Conservation (phyloP, 176 grass and related monocot genomes). For the Miscanthus lutarioriparius region DNA sequence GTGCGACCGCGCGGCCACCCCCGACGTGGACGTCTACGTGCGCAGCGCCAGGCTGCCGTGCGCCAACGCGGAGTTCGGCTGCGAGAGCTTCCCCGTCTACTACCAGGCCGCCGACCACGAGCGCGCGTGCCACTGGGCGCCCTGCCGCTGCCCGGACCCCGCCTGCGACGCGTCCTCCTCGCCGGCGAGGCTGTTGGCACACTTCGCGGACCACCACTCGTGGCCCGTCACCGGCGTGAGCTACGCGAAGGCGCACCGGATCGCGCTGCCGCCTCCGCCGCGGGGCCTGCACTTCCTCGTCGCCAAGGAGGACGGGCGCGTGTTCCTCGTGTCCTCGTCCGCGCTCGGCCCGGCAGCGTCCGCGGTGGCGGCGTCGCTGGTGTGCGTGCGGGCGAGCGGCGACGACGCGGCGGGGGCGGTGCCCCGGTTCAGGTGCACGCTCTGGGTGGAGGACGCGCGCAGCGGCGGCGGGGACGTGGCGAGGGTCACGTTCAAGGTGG, state of each 20-base stretch:
- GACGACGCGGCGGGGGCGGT: neutral
- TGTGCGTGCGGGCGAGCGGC: neutral
- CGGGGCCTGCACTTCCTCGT: neutral
- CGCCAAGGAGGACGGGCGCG: neutral
- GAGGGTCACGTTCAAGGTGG: neutral
- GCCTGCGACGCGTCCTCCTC: neutral
- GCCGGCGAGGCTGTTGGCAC: neutral
- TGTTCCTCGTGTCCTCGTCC: neutral
- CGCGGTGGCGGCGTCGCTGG: neutral
- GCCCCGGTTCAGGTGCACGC: neutral
- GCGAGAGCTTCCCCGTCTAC: neutral
- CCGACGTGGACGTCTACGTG: neutral
- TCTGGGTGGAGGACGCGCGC: no score
- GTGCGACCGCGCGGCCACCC: neutral
- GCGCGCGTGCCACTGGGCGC: conserved; percentile 12
- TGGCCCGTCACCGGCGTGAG: neutral
- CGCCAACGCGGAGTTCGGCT: neutral
- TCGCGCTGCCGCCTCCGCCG: neutral
- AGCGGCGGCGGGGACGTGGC: neutral
- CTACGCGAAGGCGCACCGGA: neutral
- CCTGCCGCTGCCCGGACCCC: neutral
- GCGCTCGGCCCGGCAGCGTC: no score
- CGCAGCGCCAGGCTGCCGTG: neutral
- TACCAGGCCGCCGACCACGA: neutral
- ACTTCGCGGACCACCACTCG: neutral